Evolutionary conservation across 352 stramenopile genomes (phyloP).

Genomic region (Pythium brachiatum): DNA sequence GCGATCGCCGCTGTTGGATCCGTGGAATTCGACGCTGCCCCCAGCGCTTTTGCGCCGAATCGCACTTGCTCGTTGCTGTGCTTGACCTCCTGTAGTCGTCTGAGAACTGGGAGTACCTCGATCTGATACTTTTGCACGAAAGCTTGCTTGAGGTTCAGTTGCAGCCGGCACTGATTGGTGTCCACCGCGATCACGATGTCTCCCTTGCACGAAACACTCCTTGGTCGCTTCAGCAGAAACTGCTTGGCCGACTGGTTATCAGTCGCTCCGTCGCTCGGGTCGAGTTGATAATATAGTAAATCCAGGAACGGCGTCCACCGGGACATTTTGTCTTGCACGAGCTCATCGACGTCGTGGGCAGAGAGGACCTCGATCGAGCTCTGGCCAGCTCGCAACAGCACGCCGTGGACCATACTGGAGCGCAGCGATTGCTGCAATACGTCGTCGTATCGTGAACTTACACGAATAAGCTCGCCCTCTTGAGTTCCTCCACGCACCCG

Average conservation of each 20-base stretch:
- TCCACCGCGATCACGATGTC: slow-evolving; percentile 70
- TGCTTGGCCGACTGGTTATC: slow-evolving; percentile 46
- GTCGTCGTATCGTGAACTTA: slow-evolving; percentile 56
- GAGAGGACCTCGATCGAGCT: slow-evolving; percentile 36
- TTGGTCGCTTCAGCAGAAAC: slow-evolving; percentile 44
- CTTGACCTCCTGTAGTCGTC: slow-evolving; percentile 60
- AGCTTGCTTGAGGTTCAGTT: slow-evolving; percentile 61
- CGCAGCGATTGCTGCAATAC: slow-evolving; percentile 59
- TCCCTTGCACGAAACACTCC: slow-evolving; percentile 30
- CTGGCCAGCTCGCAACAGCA: slow-evolving; percentile 44
- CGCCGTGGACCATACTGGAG: slow-evolving; percentile 55
- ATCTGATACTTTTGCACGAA: slow-evolving; percentile 66
- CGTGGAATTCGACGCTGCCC: background rate
- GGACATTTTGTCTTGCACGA: slow-evolving; percentile 35
- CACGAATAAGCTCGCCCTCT: slow-evolving; percentile 41
- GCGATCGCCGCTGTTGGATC: slow-evolving; percentile 35
- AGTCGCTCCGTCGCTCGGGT: slow-evolving; percentile 18
- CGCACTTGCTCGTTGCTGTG: slow-evolving; percentile 36
- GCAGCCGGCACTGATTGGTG: slow-evolving; percentile 39
- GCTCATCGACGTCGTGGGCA: slow-evolving; percentile 49
- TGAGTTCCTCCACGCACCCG: slow-evolving; percentile 34
- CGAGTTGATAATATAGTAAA: slow-evolving; percentile 55
- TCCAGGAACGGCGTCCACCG: slow-evolving; percentile 64
- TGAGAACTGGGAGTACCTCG: slow-evolving; percentile 60
- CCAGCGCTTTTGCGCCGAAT: background rate